Percentiles rank a stretch among this genome's conserved stretches.
Evolutionary conservation across 352 stramenopile genomes (phyloP).

Genomic region (Pythium aphanidermatum): DNA sequence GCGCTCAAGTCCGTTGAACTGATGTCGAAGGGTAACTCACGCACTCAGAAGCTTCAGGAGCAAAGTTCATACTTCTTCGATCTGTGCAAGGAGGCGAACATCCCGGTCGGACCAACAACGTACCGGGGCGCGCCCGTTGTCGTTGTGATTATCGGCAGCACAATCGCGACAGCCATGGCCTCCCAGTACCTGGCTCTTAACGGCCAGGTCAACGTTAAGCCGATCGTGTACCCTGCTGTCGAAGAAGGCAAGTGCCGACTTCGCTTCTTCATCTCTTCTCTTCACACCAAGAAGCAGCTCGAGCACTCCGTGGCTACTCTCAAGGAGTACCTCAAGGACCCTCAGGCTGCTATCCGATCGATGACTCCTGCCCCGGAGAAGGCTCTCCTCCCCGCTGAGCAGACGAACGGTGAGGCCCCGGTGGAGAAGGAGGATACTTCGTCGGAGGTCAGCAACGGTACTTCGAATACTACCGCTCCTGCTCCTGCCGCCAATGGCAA

Average conservation of each 20-base stretch:
- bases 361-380: not conserved
- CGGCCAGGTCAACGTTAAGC: constrained; percentile 70
- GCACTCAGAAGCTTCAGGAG: constrained; percentile 60
- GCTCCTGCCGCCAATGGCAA: too few species aligned
- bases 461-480: too few species aligned
- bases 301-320: constrained; percentile 45
- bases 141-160: constrained; percentile 72
- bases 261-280: constrained; percentile 81
- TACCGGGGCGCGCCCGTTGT: constrained; percentile 70
- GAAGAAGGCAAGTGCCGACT: constrained; percentile 80
- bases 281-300: constrained; percentile 67
- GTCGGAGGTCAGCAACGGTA: too few species aligned
- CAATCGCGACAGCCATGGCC: constrained; percentile 69
- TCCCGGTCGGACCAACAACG: constrained; percentile 54
- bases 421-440: not conserved
- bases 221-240: constrained; percentile 81
- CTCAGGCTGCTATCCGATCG: constrained; percentile 16
- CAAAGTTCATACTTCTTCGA: constrained; percentile 73
- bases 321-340: constrained; percentile 18
- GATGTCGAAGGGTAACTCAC: constrained; percentile 47
- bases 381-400: not conserved
- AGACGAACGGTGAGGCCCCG: not conserved
- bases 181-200: constrained; percentile 55
- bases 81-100: constrained; percentile 51
- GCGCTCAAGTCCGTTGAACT: constrained; percentile 66